Evolutionary conservation across 768 basidiomycete genomes (phyloP), one percentile per base, ranked within the genome.

Genomic region (Tulasnella calospora): DNA sequence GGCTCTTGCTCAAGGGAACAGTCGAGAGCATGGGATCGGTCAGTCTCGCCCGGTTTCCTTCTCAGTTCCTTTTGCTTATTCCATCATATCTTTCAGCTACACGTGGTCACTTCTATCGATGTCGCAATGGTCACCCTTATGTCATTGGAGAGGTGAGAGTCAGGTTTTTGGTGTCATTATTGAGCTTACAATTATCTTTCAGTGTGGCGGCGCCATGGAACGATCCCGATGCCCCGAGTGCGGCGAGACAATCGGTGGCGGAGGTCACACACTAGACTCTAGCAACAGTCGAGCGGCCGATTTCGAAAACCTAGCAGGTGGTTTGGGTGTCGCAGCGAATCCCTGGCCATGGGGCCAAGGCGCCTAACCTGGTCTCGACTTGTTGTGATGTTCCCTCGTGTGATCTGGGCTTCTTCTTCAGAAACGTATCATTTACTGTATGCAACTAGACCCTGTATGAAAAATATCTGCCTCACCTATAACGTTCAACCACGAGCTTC

Each of bases 11-110:
- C n/a, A 38, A 23, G 69, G 77, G 19, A 33, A 46, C 41, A 40
- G 17, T 21, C 41, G 73, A 15, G 41, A 46, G 8, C 41, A n/a
- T 74, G 3, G 3, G 15, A 33, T 74, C n/a, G 38, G 30, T 46
- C 72, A 41, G n/a, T 36, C n/a, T 30, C 57, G 57, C n/a, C n/a
- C 27, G 15, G n/a, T 51, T 15, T 19, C 15, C 30, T 73, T 73
- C 30, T 30, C 15, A 27, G 7, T 9, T 33, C 55, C 19, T 23
- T n/a, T 3, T 38, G 15, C 7, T 87, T 89, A 41, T 83, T 92
- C 33, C 82, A 82, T 3, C 88, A 90, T 69, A 84, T 91, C 47
- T 81, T 92, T n/a, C 51, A 79, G 79, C 23, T 47, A 30, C 46
- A 19, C 78, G 79, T 35, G 79, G 79, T 47, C 69, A 57, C n/a